Conservation (phyloP, 176 grass and related monocot genomes). For the Aegilops longissima region DNA sequence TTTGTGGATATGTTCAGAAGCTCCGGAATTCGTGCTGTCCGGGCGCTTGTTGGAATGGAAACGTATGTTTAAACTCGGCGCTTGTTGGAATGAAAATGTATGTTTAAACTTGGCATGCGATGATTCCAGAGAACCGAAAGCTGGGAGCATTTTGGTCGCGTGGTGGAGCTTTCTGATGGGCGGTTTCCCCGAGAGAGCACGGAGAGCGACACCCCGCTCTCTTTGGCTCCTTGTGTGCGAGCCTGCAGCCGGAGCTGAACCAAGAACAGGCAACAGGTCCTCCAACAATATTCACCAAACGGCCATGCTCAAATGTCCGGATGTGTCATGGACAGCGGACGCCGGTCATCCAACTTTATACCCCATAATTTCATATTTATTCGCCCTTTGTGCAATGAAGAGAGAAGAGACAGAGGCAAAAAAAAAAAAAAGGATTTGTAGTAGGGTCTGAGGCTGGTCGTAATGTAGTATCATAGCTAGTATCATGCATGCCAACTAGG, state of each 20-base stretch:
- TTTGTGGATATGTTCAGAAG: not conserved
- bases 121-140: constrained; percentile 4
- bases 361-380: too few relatives aligned
- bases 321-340: too few relatives aligned
- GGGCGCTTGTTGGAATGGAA: not conserved
- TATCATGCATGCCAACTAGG: too few relatives aligned
- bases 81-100: too few relatives aligned
- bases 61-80: not conserved
- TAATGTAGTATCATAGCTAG: too few relatives aligned
- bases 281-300: too few relatives aligned
- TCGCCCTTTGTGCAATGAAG: too few relatives aligned
- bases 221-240: not conserved
- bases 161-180: not conserved
- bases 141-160: not conserved
- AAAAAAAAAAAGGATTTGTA: too few relatives aligned
- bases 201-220: not conserved
- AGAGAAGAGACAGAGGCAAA: too few relatives aligned
- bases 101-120: not conserved
- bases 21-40: not conserved
- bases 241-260: not conserved
- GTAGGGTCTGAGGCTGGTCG: too few relatives aligned
- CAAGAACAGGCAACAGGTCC: not conserved
- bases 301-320: too few relatives aligned
- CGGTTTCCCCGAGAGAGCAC: not conserved
- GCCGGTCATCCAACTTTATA: too few relatives aligned